phyloP scores from a whole-genome alignment of 306 rosid genomes.

The Aeschynomene evenia region DNA sequence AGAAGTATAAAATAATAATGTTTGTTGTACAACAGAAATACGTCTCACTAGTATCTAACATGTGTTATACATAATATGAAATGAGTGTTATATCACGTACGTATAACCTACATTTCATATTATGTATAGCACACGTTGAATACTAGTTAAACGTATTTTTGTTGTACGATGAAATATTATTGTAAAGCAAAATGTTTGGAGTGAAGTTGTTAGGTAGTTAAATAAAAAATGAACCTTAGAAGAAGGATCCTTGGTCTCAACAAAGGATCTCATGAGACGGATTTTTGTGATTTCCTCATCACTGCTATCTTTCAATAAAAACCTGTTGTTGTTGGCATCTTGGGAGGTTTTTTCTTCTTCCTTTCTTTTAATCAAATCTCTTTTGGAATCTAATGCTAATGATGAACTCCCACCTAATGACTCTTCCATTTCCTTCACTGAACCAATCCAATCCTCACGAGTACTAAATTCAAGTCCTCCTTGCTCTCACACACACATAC shows the following conservation, averaged over 20 bases:
- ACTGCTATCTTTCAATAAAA: constrained; percentile 8
- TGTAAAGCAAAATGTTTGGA: too few relatives aligned
- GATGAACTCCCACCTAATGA: neutral
- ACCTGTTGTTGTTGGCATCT: neutral
- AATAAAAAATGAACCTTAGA: too few relatives aligned
- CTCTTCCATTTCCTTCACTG: constrained; percentile 33
- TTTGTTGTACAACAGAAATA: too few relatives aligned
- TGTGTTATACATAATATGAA: too few relatives aligned
- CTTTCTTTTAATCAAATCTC: neutral
- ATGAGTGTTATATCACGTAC: too few relatives aligned
- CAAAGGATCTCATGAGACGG: constrained; percentile 34
- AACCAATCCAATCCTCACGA: neutral
- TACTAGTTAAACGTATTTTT: too few relatives aligned
- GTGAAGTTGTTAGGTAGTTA: too few relatives aligned
- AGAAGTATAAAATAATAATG: too few relatives aligned
- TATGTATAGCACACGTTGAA: too few relatives aligned
- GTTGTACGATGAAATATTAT: too few relatives aligned
- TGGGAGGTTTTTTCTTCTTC: neutral
- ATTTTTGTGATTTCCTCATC: constrained; percentile 36
- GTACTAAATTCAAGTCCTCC: neutral
- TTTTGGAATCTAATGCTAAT: neutral
- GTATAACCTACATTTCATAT: too few relatives aligned
- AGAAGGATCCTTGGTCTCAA: constrained; percentile 38
- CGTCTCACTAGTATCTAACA: too few relatives aligned
- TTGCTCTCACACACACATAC: neutral